Base-by-base conservation (phyloP, 2,329 filamentous ascomycete genomes). In the Trichoderma semiorbis region DNA sequence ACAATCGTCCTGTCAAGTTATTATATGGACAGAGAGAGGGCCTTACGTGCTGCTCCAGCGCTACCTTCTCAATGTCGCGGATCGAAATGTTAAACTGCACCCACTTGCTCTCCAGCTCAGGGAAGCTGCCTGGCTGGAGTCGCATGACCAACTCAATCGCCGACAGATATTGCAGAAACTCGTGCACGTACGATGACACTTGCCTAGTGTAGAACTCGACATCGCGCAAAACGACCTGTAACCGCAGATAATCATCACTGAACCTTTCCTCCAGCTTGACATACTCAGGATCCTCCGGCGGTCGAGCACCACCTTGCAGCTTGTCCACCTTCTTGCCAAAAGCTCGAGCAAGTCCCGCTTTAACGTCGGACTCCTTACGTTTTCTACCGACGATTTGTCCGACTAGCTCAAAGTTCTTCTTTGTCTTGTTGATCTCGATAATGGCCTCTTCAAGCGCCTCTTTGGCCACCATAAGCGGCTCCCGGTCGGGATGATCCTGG, bases 41-140 rank as follows among this genome's bases (percentile, higher is more conserved):
- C 2, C 88, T 88, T 84, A 95, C 91, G 85, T 98, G 95, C 75
- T 95, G 92, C 73, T 94, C 92, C 26, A 98, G 85, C 5, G 93
- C 92, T 74, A 94, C 89, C 73, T 91, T 92, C 77, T 95, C 91
- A 74, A 98, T 90, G 77, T 98, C 95, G 74, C 93, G 89, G 82
- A 97, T 93, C 39, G 92, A 92, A 78, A 94, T 90, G 75, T 94
- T 95, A 81, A 97, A 96, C 73, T 92, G 93, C 64, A 94, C 92
- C 93, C 95, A 98, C 80, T 97, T 97, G 84, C 92, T 95, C 81
- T 98, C 95, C 53, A 97, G 85, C 80, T 98, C 95, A 0, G 93
- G 91, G 79, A 94, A 90, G 72, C 88, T 90, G 64, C 92, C 92
- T 14, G 91, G 91, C 75, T 90, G 88, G 39, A 90, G 82, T 50